These are phyloP conservation scores for Blastobotrys aristatus DNA, from an alignment of 1,139 yeast species.

Conservation along the genomic window DNA sequence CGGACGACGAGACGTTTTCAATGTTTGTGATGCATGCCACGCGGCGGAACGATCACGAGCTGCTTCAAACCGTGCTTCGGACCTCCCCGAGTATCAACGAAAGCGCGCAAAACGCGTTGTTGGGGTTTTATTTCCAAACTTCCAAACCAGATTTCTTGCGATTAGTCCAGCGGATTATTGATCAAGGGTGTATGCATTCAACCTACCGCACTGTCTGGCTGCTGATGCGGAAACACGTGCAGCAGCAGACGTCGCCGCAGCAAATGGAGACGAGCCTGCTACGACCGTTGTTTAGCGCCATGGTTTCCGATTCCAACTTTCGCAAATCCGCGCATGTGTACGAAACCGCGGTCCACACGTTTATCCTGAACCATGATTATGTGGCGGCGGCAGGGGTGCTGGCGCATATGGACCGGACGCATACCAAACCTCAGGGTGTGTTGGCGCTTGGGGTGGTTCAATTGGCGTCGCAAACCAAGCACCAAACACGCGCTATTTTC, in stretches of 20 bases:
- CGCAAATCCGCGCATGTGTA: conserved; percentile 22
- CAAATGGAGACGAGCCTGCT: conserved; percentile 4
- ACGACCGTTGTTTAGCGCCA: conserved; percentile 18
- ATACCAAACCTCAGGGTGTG: conserved; percentile 19
- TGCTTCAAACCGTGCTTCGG: conserved; percentile 21
- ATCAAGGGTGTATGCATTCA: not conserved
- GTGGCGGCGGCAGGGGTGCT: conserved; percentile 23
- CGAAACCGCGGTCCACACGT: conserved; percentile 25
- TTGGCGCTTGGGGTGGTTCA: conserved; percentile 20
- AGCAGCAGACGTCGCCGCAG: conserved; percentile 1
- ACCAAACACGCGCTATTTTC: conserved; percentile 7
- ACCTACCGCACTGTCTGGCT: conserved; percentile 21
- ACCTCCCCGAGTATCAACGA: not conserved
- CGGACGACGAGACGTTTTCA: conserved; percentile 23
- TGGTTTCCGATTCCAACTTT: conserved; percentile 21
- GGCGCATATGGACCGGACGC: conserved; percentile 23
- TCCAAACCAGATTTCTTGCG: conserved; percentile 22
- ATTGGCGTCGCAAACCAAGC: conserved; percentile 18
- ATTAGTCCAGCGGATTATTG: conserved; percentile 19
- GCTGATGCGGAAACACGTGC: conserved; percentile 25
- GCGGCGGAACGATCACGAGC: conserved; percentile 18
- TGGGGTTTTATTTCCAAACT: conserved; percentile 20
- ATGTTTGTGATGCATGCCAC: conserved; percentile 27
- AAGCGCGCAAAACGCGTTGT: conserved; percentile 3
- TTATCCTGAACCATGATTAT: conserved; percentile 22